Percentiles rank a stretch among this genome's conserved stretches.
Conservation (phyloP, 441 rosid genomes). For the Sinapis alba region DNA sequence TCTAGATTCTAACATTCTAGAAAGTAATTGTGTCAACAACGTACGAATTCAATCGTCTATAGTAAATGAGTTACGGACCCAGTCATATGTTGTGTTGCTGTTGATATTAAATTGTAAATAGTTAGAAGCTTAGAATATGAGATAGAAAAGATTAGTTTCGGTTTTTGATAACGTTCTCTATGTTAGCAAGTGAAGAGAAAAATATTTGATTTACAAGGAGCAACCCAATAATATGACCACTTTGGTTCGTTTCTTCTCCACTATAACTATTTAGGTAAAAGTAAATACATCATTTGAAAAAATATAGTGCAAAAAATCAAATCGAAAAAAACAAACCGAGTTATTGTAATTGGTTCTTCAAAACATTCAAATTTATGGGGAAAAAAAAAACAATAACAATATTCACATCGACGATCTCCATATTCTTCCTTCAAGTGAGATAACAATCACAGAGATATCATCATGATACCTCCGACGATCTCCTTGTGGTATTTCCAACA, state of each 20-base stretch:
- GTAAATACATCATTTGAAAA: constrained; percentile 18
- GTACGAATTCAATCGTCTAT: background rate
- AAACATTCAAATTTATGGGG: background rate
- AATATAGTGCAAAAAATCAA: background rate
- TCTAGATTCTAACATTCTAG: background rate
- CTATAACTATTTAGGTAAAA: constrained; percentile 8
- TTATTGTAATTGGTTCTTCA: constrained; percentile 7
- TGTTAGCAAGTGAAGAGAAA: constrained; percentile 3
- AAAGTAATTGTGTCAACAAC: background rate
- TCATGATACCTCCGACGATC: constrained; percentile 65
- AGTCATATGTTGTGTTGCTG: background rate
- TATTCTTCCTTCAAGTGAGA: constrained; percentile 64
- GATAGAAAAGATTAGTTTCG: background rate
- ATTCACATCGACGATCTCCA: constrained; percentile 61
- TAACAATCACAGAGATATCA: constrained; percentile 61
- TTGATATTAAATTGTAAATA: background rate
- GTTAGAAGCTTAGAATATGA: background rate
- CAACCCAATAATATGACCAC: background rate
- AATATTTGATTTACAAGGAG: constrained; percentile 9
- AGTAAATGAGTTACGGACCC: background rate
- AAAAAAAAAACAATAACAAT: background rate
- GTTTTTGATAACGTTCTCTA: background rate
- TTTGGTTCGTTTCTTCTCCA: background rate
- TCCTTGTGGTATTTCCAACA: constrained; percentile 70
- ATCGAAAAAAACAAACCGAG: constrained; percentile 10